Conservation (phyloP, 2,329 filamentous ascomycete genomes). For the Penicillium sp. region DNA sequence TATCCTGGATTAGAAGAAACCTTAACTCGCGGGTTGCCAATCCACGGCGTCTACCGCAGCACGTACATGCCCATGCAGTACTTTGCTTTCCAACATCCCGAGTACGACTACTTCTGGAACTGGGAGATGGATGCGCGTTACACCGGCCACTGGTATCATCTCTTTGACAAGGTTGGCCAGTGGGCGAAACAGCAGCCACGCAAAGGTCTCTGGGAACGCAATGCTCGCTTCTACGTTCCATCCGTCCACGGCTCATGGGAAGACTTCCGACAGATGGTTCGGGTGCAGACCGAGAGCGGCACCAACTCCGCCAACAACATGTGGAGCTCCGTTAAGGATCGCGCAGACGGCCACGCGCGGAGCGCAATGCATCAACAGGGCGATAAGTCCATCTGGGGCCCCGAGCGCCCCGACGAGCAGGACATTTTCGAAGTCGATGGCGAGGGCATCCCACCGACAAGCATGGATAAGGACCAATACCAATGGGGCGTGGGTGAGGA, state of each 20-base stretch:
- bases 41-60: constrained; percentile 90
- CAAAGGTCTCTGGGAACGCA: constrained; percentile 80
- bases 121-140: constrained; percentile 83
- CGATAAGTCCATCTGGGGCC: constrained; percentile 78
- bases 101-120: constrained; percentile 82
- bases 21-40: constrained; percentile 68
- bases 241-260: constrained; percentile 75
- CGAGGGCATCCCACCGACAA: constrained; percentile 70
- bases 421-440: constrained; percentile 72
- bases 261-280: constrained; percentile 74
- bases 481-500: constrained; percentile 87
- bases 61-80: constrained; percentile 93
- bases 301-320: constrained; percentile 65
- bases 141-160: constrained; percentile 78
- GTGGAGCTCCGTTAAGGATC: constrained; percentile 55
- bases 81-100: constrained; percentile 77
- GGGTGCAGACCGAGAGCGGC: constrained; percentile 71
- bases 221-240: constrained; percentile 73
- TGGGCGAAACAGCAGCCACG: constrained; percentile 74
- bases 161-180: constrained; percentile 66
- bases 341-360: constrained; percentile 23
- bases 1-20: constrained; percentile 86
- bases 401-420: constrained; percentile 64
- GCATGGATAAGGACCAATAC: constrained; percentile 76
- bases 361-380: constrained; percentile 37